These are phyloP conservation scores for Phlebiopsis gigantea DNA, from an alignment of 768 basidiomycete species.

Conservation along the genomic window DNA sequence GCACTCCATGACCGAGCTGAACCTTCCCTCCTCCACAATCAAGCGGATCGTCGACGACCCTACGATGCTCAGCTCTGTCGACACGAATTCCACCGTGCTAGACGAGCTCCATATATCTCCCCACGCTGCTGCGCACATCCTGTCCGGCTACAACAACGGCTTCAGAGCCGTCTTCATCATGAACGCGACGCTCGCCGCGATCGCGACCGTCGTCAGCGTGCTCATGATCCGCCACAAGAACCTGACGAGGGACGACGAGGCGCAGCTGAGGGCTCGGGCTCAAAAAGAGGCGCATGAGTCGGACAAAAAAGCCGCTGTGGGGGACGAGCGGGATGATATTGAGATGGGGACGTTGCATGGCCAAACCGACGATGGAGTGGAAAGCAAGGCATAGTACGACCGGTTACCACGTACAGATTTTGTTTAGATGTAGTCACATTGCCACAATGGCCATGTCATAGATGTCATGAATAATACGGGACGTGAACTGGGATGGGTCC, in stretches of 20 bases:
- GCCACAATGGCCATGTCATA: background rate
- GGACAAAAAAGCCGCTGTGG: conserved; percentile 4
- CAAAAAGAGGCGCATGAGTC: conserved; percentile 14
- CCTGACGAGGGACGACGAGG: conserved; percentile 53
- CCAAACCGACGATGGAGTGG: background rate
- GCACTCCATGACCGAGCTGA: conserved; percentile 32
- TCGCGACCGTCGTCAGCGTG: conserved; percentile 51
- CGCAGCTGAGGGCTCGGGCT: conserved; percentile 38
- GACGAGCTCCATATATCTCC: conserved; percentile 29
- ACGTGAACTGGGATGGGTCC: background rate
- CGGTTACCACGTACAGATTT: background rate
- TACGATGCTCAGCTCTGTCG: conserved; percentile 26
- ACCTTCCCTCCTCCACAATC: conserved; percentile 34
- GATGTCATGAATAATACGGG: background rate
- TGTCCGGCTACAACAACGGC: conserved; percentile 51
- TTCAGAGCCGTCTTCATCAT: conserved; percentile 58
- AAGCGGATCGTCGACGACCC: conserved; percentile 47
- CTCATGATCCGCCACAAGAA: conserved; percentile 60
- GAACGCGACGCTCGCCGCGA: conserved; percentile 47
- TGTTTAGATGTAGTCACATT: background rate
- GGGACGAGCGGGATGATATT: background rate
- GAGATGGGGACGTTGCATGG: background rate
- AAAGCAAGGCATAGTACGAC: background rate
- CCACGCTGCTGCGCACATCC: conserved; percentile 33
- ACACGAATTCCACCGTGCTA: conserved; percentile 16